phyloP scores from a whole-genome alignment of 768 basidiomycete species.

The Collybiopsis luxurians region DNA sequence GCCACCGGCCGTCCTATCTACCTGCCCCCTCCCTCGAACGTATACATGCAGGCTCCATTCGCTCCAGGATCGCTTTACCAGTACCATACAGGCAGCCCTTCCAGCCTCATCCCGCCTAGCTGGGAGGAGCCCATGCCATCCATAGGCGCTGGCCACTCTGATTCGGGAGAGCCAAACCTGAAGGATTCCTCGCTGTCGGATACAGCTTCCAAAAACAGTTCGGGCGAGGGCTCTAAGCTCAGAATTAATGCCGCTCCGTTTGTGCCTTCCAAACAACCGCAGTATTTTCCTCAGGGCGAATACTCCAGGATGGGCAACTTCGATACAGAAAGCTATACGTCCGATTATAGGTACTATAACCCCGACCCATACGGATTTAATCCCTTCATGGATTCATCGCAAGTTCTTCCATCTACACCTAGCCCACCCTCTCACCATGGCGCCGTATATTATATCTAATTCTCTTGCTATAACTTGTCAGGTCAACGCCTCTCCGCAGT shows the following conservation, averaged over 20 bases:
- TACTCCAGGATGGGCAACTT: constrained; percentile 24
- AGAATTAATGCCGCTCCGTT: constrained; percentile 21
- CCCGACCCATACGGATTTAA: constrained; percentile 67
- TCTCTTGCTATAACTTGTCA: constrained; percentile 19
- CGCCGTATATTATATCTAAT: constrained; percentile 58
- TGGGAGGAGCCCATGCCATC: constrained; percentile 58
- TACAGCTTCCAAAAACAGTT: constrained; percentile 26
- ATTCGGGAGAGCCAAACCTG: constrained; percentile 22
- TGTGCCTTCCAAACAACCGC: constrained; percentile 7
- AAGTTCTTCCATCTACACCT: constrained; percentile 64
- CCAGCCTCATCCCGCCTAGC: constrained; percentile 39
- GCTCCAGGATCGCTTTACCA: constrained; percentile 64
- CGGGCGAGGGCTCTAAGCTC: constrained; percentile 27
- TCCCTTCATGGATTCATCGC: constrained; percentile 67
- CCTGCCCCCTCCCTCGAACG: constrained; percentile 58
- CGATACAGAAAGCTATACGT: constrained; percentile 38
- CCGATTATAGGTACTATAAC: constrained; percentile 69
- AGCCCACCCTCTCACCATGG: constrained; percentile 46
- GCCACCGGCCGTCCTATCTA: constrained; percentile 81
- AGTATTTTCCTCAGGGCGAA: constrained; percentile 1
- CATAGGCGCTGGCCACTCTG: constrained; percentile 45
- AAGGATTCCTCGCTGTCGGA: constrained; percentile 28
- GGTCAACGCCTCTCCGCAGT: too few relatives aligned
- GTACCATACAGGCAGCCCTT: too few relatives aligned
- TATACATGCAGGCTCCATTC: constrained; percentile 59